A percentile compares a stretch with the other conserved stretches of the same genome.
Conservation (phyloP, 371 early-diverging fungal genomes). For the Coemansia sp. region DNA sequence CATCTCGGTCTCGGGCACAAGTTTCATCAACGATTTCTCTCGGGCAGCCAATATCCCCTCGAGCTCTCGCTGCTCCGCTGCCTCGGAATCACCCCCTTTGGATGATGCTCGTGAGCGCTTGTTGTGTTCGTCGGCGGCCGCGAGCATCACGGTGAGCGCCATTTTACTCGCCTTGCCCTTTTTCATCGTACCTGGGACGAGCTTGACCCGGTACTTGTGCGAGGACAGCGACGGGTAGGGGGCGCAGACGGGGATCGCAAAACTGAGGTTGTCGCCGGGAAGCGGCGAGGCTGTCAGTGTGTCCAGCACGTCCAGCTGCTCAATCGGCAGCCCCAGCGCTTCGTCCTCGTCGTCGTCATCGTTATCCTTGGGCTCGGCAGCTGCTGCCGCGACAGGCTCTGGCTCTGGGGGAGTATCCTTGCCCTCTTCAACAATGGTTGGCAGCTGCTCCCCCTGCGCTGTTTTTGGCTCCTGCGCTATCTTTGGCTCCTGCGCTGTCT, state of each 20-base stretch:
- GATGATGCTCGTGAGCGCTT: constrained; percentile 53
- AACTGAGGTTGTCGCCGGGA: constrained; percentile 77
- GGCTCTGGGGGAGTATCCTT: not conserved
- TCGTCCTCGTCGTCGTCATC: constrained; percentile 8
- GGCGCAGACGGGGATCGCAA: constrained; percentile 95
- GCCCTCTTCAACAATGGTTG: constrained; percentile 26
- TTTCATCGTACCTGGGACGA: constrained; percentile 94
- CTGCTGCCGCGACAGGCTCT: not conserved
- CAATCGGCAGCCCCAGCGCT: not conserved
- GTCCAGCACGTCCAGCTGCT: constrained; percentile 66
- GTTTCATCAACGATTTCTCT: constrained; percentile 79
- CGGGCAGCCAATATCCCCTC: constrained; percentile 48
- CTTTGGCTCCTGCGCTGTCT: not conserved
- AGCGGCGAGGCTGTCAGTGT: constrained; percentile 75
- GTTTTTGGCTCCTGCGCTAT: too few relatives aligned
- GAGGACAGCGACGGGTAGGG: constrained; percentile 87
- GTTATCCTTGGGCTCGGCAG: not conserved
- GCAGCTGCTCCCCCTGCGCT: not conserved
- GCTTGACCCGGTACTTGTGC: constrained; percentile 95
- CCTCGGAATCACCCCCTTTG: constrained; percentile 16
- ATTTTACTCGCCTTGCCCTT: constrained; percentile 84
- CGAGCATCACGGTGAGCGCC: constrained; percentile 56
- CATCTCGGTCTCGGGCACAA: constrained; percentile 81
- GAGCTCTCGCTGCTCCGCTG: constrained; percentile 31
- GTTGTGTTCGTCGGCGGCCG: constrained; percentile 32